These are phyloP conservation scores for Vachellia collinsii DNA, from an alignment of 306 rosid genomes.

Conservation along the genomic window DNA sequence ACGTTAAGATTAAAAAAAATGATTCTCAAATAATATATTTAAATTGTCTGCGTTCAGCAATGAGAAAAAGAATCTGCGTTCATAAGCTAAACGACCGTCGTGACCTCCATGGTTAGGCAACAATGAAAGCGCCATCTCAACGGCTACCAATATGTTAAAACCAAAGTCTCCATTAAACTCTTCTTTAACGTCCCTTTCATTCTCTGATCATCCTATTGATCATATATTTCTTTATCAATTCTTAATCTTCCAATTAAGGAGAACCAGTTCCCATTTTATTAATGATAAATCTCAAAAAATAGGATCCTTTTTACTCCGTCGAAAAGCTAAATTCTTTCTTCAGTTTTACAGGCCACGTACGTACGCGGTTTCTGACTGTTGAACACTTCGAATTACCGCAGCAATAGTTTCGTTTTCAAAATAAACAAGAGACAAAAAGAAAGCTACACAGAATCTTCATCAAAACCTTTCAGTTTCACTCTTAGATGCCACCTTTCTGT, in stretches of 20 bases:
- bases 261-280: constrained; percentile 38
- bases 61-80: constrained; percentile 8
- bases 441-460: constrained; percentile 48
- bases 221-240: constrained; percentile 23
- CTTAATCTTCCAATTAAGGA: neutral
- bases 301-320: constrained; percentile 38
- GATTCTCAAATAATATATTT: too few relatives aligned
- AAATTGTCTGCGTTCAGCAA: neutral
- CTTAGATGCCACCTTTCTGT: constrained; percentile 45
- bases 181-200: constrained; percentile 50
- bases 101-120: constrained; percentile 23
- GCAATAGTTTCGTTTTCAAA: constrained; percentile 41
- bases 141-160: constrained; percentile 46
- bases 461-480: constrained; percentile 33
- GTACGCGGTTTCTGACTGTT: constrained; percentile 37
- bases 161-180: constrained; percentile 9
- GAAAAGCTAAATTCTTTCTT: constrained; percentile 38
- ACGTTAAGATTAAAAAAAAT: neutral
- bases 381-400: constrained; percentile 37
- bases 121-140: constrained; percentile 54
- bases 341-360: constrained; percentile 37
- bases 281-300: constrained; percentile 9
- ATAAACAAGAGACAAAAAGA: constrained; percentile 57
- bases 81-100: constrained; percentile 35
- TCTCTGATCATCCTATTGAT: constrained; percentile 41